Percentiles rank a stretch among this genome's conserved stretches.
phyloP scores from a whole-genome alignment of 768 basidiomycete genomes.

The Clavulina sp. region DNA sequence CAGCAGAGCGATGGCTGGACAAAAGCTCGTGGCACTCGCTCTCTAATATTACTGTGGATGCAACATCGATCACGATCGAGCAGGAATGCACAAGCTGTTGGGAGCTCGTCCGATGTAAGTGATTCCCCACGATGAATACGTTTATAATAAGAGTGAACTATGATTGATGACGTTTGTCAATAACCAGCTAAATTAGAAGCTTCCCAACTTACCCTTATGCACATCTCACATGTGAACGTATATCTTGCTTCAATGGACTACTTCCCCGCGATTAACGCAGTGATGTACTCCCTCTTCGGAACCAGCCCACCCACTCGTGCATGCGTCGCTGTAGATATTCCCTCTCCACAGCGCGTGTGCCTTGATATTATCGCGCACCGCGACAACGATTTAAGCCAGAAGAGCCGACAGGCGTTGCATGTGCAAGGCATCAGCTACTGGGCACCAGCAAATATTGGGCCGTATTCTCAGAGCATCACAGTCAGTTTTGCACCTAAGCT shows the following conservation, averaged over 20 bases:
- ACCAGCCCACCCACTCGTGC: conserved; percentile 84
- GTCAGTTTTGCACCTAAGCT: conserved; percentile 27
- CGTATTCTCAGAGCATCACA: conserved; percentile 84
- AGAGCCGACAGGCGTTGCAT: conserved; percentile 54
- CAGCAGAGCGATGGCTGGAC: neutral
- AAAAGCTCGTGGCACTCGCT: neutral
- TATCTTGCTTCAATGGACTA: conserved; percentile 66
- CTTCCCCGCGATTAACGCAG: conserved; percentile 58
- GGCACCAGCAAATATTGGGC: conserved; percentile 98
- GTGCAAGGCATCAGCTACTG: conserved; percentile 95
- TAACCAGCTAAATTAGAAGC: conserved; percentile 34
- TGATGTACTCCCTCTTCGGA: conserved; percentile 73
- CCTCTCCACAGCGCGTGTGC: conserved; percentile 34
- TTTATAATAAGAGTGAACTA: no score
- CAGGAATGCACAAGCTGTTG: conserved; percentile 64
- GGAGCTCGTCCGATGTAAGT: conserved; percentile 38
- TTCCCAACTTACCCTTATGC: conserved; percentile 33
- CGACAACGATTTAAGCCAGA: no score
- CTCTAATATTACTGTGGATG: neutral
- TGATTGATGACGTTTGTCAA: neutral
- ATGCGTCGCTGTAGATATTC: conserved; percentile 72
- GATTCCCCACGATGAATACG: no score
- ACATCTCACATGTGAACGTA: conserved; percentile 63
- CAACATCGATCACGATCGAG: conserved; percentile 24
- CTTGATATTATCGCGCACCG: conserved; percentile 79